Evolutionary conservation across 1,284 basidiomycete genomes (phyloP).

Genomic region (Cystobasidiaceae sp.): DNA sequence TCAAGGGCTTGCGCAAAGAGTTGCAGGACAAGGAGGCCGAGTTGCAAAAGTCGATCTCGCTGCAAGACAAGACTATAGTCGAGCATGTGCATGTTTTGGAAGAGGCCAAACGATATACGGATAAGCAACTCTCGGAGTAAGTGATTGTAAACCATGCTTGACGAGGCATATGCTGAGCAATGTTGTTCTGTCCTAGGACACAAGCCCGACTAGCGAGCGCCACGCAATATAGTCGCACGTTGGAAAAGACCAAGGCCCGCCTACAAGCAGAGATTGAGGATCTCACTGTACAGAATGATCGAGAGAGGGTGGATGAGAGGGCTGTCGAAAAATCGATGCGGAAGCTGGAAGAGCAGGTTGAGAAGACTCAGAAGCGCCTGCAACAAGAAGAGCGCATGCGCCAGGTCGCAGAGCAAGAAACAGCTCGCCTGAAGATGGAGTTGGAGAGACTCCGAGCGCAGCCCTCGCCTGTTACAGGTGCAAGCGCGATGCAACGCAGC

Average conservation of each 20-base stretch:
- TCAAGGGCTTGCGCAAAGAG: constrained; percentile 41
- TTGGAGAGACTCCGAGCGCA: constrained; percentile 16
- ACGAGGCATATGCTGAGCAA: not conserved
- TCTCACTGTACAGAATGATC: constrained; percentile 66
- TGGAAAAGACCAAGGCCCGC: constrained; percentile 73
- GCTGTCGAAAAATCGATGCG: constrained; percentile 60
- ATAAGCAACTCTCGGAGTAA: constrained; percentile 73
- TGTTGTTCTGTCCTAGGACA: constrained; percentile 46
- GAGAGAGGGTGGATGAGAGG: constrained; percentile 63
- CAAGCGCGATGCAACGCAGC: constrained; percentile 22
- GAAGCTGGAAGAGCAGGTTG: constrained; percentile 55
- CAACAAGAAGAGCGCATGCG: constrained; percentile 62
- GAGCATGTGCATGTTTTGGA: constrained; percentile 98
- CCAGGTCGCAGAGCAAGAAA: constrained; percentile 56
- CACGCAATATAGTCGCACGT: constrained; percentile 67
- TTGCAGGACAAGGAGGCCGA: constrained; percentile 35
- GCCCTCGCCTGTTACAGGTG: not conserved
- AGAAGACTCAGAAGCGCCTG: constrained; percentile 56
- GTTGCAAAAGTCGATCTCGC: constrained; percentile 50
- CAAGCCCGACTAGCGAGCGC: constrained; percentile 70
- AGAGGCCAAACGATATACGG: constrained; percentile 92
- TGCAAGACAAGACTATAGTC: constrained; percentile 95
- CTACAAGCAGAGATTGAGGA: constrained; percentile 82
- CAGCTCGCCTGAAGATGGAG: constrained; percentile 12
- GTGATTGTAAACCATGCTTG: not conserved